A percentile compares a stretch with the other conserved stretches of the same genome.
Evolutionary conservation across 2,329 filamentous ascomycete genomes (phyloP).

Genomic region (Ophiostoma angusticollis): DNA sequence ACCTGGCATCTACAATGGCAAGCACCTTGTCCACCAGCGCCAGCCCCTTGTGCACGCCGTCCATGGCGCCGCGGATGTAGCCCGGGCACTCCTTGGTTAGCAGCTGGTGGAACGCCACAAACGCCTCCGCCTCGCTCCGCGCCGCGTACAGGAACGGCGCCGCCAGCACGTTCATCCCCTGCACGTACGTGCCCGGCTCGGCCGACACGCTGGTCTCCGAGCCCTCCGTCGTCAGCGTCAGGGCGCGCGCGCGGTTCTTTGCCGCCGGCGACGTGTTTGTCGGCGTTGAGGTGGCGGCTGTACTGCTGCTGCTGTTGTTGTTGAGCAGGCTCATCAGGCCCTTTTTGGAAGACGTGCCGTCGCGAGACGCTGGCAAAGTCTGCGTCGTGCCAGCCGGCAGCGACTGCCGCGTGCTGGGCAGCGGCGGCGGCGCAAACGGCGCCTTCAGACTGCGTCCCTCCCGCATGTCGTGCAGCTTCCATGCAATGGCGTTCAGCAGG

Average conservation of each 20-base stretch:
- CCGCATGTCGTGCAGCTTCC: constrained; percentile 76
- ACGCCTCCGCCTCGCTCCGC: constrained; percentile 88
- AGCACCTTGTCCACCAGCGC: constrained; percentile 85
- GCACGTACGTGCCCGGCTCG: constrained; percentile 80
- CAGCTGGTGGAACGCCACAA: constrained; percentile 77
- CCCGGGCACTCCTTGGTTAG: constrained; percentile 81
- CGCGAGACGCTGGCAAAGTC: constrained; percentile 9
- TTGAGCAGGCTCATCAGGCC: constrained; percentile 7
- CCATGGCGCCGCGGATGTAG: constrained; percentile 93
- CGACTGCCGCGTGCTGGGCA: constrained; percentile 14
- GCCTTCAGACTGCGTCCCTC: constrained; percentile 24
- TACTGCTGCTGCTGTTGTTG: not conserved
- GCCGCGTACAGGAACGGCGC: constrained; percentile 93
- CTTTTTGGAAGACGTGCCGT: constrained; percentile 8
- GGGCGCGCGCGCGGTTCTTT: constrained; percentile 40
- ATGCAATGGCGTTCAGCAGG: constrained; percentile 86
- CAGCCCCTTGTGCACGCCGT: constrained; percentile 86
- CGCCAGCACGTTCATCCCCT: constrained; percentile 97
- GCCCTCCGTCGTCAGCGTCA: constrained; percentile 50
- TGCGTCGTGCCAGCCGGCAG: constrained; percentile 7
- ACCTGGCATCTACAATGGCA: constrained; percentile 78
- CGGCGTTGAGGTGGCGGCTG: constrained; percentile 16
- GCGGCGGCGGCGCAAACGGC: not conserved
- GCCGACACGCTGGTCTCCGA: constrained; percentile 43
- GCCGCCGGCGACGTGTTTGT: constrained; percentile 29